Evolutionary conservation across 352 stramenopile genomes (phyloP), one percentile per base, ranked within the genome.

Genomic region (Phytophthora pinifolia): DNA sequence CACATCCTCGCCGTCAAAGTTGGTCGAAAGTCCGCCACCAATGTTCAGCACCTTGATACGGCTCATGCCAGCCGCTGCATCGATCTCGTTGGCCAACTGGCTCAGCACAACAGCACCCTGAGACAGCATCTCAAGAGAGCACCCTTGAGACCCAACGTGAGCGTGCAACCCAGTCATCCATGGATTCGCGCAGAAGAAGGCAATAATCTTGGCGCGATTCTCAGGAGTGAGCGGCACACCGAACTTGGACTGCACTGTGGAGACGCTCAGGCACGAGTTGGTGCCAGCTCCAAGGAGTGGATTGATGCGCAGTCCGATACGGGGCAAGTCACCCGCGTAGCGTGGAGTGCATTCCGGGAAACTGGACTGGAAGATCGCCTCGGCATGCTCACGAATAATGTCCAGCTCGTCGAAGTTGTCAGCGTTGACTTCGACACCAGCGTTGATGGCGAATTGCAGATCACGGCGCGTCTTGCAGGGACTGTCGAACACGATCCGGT

Each of bases 401-500:
- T 97, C 65, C 15, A 97, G 75, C 53, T 97, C 75, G 46, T 95
- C 67, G 48, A 89, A 88, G 65, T 90, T 98, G 73, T 98, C 93
- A 29, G 86, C 75, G 67, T 98, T 98, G 27, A 98, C 69, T 43
- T 95, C 75, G 20, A 96, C 78, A 15, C 92, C 88, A 14, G 81
- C 70, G 17, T 77, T 78, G 30, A 98, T 79, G 7, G 89, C 87
- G 41, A 90, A 90, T 29, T 75, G 68, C 15, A 98, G 75, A 38
- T 98, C 92, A n/a, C 70, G 68, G 10, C 76, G 64, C 2, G 92
- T 98, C 59, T 98, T 98, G 72, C 85, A 96, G 1, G 92, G 92
- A 62, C 81, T 96, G 65, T 98, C 92, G 57, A 96, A 98, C 7
- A 98, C 88, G 32, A 97, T 83, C 18, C 81, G 80, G 49, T 86